A percentile compares a stretch with the other conserved stretches of the same genome.
These are phyloP conservation scores for Thelonectria olida DNA, from an alignment of 2,329 filamentous ascomycete species.

Conservation along the genomic window DNA sequence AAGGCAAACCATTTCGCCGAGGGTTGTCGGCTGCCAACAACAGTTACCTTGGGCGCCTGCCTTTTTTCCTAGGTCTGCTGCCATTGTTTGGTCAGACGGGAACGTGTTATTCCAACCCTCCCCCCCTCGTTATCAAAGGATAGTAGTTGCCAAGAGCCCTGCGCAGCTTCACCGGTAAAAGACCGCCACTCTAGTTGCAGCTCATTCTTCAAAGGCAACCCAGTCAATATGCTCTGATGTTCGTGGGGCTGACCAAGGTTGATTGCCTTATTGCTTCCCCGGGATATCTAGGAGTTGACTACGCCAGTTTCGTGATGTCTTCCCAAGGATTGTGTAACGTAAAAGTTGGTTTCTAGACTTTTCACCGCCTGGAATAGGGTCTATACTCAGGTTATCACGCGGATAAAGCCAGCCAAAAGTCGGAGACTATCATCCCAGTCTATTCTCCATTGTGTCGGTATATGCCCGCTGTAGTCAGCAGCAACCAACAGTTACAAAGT, in stretches of 20 bases:
- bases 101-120: background rate
- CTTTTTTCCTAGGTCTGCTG: slow-evolving; percentile 2
- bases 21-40: background rate
- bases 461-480: background rate
- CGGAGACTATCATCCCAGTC: background rate
- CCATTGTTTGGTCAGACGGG: slow-evolving; percentile 14
- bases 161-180: background rate
- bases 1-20: background rate
- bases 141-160: background rate
- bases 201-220: background rate
- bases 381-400: background rate
- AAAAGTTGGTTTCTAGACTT: background rate
- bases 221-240: background rate
- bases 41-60: background rate
- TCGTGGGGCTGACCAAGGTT: background rate
- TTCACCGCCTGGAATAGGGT: background rate
- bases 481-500: background rate
- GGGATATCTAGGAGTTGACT: background rate
- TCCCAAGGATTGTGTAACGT: background rate
- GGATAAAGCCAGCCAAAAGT: background rate
- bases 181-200: background rate
- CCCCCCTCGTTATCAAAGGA: background rate
- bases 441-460: background rate
- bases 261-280: background rate
- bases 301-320: background rate